Conservation (phyloP, 176 grass and related monocot genomes). For the Oryza meyeriana region DNA sequence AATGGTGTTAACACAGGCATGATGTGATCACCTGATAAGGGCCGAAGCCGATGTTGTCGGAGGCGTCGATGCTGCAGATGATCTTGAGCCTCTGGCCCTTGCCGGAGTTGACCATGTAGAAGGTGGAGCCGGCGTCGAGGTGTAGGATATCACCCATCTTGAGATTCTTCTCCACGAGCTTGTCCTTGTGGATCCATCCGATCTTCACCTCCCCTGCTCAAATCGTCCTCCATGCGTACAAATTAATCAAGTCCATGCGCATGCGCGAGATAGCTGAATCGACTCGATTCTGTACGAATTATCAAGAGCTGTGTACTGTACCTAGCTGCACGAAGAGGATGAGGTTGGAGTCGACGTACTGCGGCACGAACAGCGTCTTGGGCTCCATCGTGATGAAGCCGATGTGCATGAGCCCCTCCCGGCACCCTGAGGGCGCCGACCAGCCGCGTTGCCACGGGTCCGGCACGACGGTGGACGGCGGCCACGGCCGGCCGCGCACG, state of each 20-base stretch:
- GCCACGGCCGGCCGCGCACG: conserved; percentile 48
- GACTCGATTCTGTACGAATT: neutral
- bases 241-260: neutral
- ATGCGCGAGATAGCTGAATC: neutral
- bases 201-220: conserved; percentile 67
- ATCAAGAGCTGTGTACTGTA: neutral
- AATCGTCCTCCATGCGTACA: neutral
- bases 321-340: conserved; percentile 73
- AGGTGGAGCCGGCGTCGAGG: conserved; percentile 77
- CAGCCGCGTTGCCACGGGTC: neutral
- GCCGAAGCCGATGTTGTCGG: conserved; percentile 58
- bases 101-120: conserved; percentile 83
- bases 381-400: conserved; percentile 93
- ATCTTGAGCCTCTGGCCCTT: conserved; percentile 70
- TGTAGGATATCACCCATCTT: conserved; percentile 90
- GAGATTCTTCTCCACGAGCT: conserved; percentile 65
- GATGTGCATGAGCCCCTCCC: conserved; percentile 60
- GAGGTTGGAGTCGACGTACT: conserved; percentile 81
- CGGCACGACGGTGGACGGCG: neutral
- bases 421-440: neutral
- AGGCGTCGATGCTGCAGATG: conserved; percentile 82
- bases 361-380: conserved; percentile 84
- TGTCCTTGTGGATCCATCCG: conserved; percentile 69
- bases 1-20: neutral
- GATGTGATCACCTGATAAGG: conserved; percentile 55